These are phyloP conservation scores for Paraglomus brasilianum DNA, from an alignment of 192 early-diverging fungal species.

Conservation along the genomic window DNA sequence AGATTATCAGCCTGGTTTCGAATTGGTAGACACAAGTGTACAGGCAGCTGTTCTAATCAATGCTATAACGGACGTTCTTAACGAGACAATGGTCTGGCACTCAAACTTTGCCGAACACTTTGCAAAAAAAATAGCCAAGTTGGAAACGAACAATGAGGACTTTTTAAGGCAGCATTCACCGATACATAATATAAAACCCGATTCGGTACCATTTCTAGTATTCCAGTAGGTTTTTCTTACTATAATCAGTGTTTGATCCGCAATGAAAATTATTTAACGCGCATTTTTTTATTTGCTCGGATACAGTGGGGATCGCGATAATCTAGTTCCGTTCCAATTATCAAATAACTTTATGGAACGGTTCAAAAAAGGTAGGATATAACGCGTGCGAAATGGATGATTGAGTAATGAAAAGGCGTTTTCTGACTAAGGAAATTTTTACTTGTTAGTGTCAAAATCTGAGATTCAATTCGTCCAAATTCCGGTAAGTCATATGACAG, in stretches of 20 bases:
- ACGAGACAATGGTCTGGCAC: conserved; percentile 41
- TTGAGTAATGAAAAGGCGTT: too few relatives aligned
- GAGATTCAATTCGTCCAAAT: conserved; percentile 19
- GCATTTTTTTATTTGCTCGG: neutral
- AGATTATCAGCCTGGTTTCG: conserved; percentile 56
- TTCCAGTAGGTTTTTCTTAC: conserved; percentile 36
- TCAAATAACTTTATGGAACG: conserved; percentile 35
- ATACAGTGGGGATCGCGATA: conserved; percentile 42
- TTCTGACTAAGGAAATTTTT: neutral
- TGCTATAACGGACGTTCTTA: conserved; percentile 48
- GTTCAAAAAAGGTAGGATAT: conserved; percentile 36
- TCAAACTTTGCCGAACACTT: conserved; percentile 46
- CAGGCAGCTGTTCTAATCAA: conserved; percentile 54
- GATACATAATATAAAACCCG: conserved; percentile 18
- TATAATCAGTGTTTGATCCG: neutral
- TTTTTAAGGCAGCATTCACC: conserved; percentile 7
- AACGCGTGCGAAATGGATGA: neutral
- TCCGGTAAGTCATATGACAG: neutral
- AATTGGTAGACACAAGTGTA: conserved; percentile 56
- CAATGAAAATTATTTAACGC: neutral
- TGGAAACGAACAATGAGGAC: neutral
- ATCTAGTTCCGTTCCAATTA: conserved; percentile 37
- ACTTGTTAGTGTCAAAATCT: neutral
- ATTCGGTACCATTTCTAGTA: conserved; percentile 38
- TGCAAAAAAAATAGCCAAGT: conserved; percentile 39